These are phyloP conservation scores for Cutaneotrichosporon sp. DNA, from an alignment of 1,284 basidiomycete genomes.

Conservation along the genomic window DNA sequence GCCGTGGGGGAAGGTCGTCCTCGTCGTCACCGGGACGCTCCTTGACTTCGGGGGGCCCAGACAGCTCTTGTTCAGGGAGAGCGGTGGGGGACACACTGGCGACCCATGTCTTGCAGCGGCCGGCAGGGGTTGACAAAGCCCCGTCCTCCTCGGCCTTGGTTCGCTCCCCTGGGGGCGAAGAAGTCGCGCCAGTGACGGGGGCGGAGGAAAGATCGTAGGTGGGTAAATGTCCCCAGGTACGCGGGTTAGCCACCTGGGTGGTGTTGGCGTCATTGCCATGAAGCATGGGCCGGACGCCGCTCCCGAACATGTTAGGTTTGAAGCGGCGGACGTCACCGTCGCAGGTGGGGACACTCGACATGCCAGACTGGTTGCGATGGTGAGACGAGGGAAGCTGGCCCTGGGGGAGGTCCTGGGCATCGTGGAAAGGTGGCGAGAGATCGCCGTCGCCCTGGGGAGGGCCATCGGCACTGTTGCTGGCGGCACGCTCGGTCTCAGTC, in stretches of 20 bases:
- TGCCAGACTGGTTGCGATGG: not conserved
- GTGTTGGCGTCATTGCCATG: not conserved
- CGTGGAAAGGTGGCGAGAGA: too few relatives aligned
- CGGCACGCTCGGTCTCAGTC: not conserved
- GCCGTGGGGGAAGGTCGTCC: slow-evolving; percentile 10
- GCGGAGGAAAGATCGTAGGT: too few relatives aligned
- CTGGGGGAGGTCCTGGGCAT: not conserved
- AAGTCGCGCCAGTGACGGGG: too few relatives aligned
- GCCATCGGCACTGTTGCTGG: not conserved
- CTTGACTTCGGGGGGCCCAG: not conserved
- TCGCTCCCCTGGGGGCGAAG: too few relatives aligned
- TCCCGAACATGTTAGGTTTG: not conserved
- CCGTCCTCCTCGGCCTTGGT: too few relatives aligned
- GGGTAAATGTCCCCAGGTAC: not conserved
- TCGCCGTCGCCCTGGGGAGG: not conserved
- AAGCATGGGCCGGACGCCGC: not conserved
- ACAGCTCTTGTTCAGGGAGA: not conserved
- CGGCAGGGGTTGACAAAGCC: slow-evolving; percentile 1
- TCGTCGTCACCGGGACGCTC: not conserved
- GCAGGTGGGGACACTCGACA: not conserved
- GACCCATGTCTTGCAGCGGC: slow-evolving; percentile 11
- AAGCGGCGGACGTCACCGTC: not conserved
- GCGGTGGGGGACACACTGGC: not conserved
- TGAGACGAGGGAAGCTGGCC: not conserved
- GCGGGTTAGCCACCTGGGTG: slow-evolving; percentile 9